Evolutionary conservation across 164 flowering plant species (phyloP).

Genomic region (Vitis cinerea): DNA sequence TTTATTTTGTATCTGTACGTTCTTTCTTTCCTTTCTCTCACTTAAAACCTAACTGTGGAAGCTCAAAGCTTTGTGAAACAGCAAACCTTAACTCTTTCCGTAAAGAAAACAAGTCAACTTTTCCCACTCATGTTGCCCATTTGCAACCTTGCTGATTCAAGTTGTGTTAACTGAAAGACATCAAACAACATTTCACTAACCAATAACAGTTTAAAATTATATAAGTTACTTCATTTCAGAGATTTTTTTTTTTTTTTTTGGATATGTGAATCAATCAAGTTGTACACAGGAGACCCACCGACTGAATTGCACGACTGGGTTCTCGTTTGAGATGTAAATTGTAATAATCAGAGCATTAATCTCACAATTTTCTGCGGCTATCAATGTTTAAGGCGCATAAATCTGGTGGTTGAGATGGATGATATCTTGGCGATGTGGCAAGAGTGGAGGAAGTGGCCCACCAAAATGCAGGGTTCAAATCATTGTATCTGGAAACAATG

Average conservation of each 20-base stretch:
- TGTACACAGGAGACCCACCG: no score
- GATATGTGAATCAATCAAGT: no score
- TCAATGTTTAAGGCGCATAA: not conserved
- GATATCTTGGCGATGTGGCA: not conserved
- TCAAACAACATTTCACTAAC: no score
- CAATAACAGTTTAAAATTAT: no score
- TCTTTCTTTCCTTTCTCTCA: not conserved
- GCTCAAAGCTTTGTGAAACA: not conserved
- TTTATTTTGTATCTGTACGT: not conserved
- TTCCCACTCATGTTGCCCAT: constrained; percentile 1
- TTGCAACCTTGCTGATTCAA: not conserved
- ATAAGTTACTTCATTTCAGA: no score
- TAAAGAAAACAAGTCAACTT: not conserved
- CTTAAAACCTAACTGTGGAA: not conserved
- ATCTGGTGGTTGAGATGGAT: constrained; percentile 10
- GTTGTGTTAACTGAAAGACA: no score
- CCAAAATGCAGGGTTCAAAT: constrained; percentile 1
- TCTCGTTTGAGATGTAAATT: no score
- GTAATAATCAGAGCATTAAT: no score
- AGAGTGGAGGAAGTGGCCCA: constrained; percentile 12
- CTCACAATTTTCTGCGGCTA: not conserved
- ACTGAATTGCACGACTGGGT: no score
- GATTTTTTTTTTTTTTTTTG: no score
- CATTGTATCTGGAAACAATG: constrained; percentile 7
- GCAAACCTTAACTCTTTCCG: not conserved